A percentile compares a stretch with the other conserved stretches of the same genome.
Conservation (phyloP, 345 rosid species). For the Diplotaxis tenuifolia region DNA sequence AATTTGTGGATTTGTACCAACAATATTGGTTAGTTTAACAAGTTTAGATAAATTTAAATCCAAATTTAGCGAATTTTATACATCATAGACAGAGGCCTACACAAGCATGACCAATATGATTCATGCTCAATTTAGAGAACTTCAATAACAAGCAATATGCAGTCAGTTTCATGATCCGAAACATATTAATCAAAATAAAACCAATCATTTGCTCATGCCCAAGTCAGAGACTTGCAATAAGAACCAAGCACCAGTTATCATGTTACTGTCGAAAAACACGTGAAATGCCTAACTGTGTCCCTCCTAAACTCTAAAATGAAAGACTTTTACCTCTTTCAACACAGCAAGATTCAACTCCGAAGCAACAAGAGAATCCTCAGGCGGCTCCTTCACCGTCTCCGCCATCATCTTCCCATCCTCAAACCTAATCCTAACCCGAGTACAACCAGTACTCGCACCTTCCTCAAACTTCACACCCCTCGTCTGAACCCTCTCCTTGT, state of each 20-base stretch:
- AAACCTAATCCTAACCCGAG: conserved; percentile 61
- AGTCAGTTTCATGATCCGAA: no score
- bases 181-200: no score
- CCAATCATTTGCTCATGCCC: no score
- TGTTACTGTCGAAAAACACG: background rate
- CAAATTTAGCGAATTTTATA: no score
- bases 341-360: conserved; percentile 75
- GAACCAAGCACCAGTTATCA: background rate
- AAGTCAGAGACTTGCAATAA: background rate
- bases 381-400: conserved; percentile 64
- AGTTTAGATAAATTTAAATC: no score
- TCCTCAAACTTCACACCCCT: conserved; percentile 70
- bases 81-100: no score
- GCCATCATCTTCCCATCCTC: conserved; percentile 69
- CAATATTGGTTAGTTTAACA: no score
- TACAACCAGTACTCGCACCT: conserved; percentile 57
- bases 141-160: no score
- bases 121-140: background rate
- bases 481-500: conserved; percentile 82
- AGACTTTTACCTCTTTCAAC: conserved; percentile 70
- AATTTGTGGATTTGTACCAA: no score
- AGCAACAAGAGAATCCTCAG: conserved; percentile 69
- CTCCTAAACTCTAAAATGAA: background rate
- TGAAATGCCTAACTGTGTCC: background rate
- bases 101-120: no score